phyloP scores from a whole-genome alignment of 2,329 filamentous ascomycete genomes.

The Ophidiomyces ophidiicola region DNA sequence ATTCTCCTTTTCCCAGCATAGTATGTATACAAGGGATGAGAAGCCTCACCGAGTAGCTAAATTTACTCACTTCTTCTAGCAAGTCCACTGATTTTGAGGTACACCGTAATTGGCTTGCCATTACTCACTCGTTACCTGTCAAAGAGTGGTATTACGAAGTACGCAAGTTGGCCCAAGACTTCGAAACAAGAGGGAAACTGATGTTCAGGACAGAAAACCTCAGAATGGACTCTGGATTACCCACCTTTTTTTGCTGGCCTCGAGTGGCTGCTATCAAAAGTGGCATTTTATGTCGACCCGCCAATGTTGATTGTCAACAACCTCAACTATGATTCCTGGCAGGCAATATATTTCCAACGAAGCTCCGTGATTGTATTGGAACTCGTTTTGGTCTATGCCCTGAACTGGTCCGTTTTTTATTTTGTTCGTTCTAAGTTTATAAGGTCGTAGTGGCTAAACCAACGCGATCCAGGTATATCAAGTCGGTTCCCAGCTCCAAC shows the following conservation, averaged over 20 bases:
- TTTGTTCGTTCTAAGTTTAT: background rate
- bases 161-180: constrained; percentile 14
- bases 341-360: constrained; percentile 87
- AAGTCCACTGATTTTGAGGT: constrained; percentile 99
- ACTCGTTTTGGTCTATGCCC: constrained; percentile 67
- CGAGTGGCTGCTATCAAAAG: constrained; percentile 80
- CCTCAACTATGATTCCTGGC: constrained; percentile 78
- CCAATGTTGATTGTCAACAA: constrained; percentile 71
- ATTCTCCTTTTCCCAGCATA: constrained; percentile 87
- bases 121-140: constrained; percentile 77
- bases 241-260: constrained; percentile 97
- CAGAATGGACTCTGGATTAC: constrained; percentile 99
- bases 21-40: constrained; percentile 49
- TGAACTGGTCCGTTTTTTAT: constrained; percentile 50
- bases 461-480: constrained; percentile 50
- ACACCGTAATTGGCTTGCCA: constrained; percentile 95
- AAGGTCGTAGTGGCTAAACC: constrained; percentile 6
- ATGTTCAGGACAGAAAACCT: constrained; percentile 54
- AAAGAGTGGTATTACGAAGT: constrained; percentile 91
- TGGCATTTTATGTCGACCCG: constrained; percentile 63
- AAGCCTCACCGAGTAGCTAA: constrained; percentile 6
- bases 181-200: background rate
- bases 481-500: constrained; percentile 52
- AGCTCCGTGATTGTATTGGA: constrained; percentile 78
- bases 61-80: constrained; percentile 39